These are phyloP conservation scores for Alternaria angustiovoidea DNA, from an alignment of 2,329 filamentous ascomycete genomes.

Conservation along the genomic window DNA sequence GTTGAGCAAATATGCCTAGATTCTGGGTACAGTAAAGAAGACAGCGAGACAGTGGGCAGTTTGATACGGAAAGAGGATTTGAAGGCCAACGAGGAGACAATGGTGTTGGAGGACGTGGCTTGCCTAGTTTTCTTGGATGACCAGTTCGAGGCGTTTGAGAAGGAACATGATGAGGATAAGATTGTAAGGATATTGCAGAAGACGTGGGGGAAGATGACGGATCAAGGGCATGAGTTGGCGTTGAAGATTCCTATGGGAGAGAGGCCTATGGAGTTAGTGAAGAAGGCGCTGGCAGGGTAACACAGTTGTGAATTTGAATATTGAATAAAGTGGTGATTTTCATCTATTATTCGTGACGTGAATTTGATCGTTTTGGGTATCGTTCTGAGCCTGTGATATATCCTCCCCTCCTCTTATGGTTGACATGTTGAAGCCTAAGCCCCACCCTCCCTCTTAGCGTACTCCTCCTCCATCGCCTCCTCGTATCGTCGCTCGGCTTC, in stretches of 20 bases:
- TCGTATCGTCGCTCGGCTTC: conserved; percentile 48
- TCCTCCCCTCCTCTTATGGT: not conserved
- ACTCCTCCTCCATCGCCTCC: conserved; percentile 52
- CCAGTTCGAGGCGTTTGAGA: conserved; percentile 82
- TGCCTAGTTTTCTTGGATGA: conserved; percentile 89
- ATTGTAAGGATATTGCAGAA: conserved; percentile 62
- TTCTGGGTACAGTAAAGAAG: conserved; percentile 60
- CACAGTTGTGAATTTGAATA: not conserved
- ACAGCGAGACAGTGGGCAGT: conserved; percentile 69
- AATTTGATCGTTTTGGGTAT: not conserved
- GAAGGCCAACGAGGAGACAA: conserved; percentile 69
- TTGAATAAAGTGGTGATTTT: not conserved
- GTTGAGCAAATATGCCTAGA: conserved; percentile 62
- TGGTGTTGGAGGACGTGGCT: conserved; percentile 83
- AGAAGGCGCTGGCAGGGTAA: conserved; percentile 44
- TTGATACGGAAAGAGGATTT: conserved; percentile 82
- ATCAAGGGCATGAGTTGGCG: conserved; percentile 46
- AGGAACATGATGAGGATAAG: conserved; percentile 78
- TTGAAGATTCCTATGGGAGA: conserved; percentile 45
- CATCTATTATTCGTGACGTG: no score
- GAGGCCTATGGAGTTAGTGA: conserved; percentile 38
- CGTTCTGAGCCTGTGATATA: not conserved
- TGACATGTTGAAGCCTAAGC: conserved; percentile 28
- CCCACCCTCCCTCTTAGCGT: conserved; percentile 51
- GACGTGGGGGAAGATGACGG: conserved; percentile 54